Evolutionary conservation across 2,329 filamentous ascomycete species (phyloP).

Genomic region (Aspergillus alliaceus): DNA sequence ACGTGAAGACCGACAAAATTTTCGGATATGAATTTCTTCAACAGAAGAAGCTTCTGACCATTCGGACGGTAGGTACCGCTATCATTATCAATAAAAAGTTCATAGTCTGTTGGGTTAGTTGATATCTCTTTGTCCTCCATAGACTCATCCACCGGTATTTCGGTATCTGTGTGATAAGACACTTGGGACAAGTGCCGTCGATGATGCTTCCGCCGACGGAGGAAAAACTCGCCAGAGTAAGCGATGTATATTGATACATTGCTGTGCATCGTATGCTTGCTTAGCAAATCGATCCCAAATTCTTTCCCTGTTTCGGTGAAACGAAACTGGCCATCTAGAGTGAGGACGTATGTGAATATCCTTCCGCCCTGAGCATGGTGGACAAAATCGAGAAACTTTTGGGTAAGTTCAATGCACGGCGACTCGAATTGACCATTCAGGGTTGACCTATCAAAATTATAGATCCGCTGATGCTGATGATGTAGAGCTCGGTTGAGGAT

Average conservation of each 20-base stretch:
- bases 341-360: constrained; percentile 89
- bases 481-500: constrained; percentile 83
- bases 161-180: constrained; percentile 34
- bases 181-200: constrained; percentile 32
- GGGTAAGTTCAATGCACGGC: constrained; percentile 68
- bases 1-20: constrained; percentile 79
- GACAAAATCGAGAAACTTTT: constrained; percentile 80
- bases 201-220: constrained; percentile 64
- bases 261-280: constrained; percentile 96
- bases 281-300: constrained; percentile 88
- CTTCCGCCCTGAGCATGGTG: constrained; percentile 84
- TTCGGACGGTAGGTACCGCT: constrained; percentile 91
- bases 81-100: constrained; percentile 93
- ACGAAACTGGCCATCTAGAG: constrained; percentile 78
- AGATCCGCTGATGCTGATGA: constrained; percentile 84
- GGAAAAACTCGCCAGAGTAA: constrained; percentile 89
- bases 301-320: constrained; percentile 97
- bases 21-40: constrained; percentile 67
- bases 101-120: constrained; percentile 64
- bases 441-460: constrained; percentile 80
- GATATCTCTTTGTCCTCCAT: constrained; percentile 47
- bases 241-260: constrained; percentile 90
- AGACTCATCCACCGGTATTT: constrained; percentile 30
- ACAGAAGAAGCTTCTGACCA: constrained; percentile 68
- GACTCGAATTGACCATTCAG: constrained; percentile 67